Evolutionary conservation across 169 alveolate genomes (phyloP).

Genomic region (Plasmodium adleri): DNA sequence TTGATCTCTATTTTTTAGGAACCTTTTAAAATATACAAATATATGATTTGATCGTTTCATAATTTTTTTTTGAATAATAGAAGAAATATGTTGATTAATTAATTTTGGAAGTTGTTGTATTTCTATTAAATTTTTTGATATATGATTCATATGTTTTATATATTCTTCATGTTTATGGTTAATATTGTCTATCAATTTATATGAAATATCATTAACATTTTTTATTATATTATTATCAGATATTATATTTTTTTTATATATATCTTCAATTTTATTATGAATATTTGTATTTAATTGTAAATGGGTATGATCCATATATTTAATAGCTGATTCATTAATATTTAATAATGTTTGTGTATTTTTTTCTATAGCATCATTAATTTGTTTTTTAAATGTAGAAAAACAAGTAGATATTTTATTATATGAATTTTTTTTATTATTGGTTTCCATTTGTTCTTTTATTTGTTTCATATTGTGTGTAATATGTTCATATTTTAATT

Average conservation of each 20-base stretch:
- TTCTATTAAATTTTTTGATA: neutral
- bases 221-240: neutral
- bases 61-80: constrained; percentile 3
- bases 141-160: constrained; percentile 10
- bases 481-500: too few relatives aligned
- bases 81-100: neutral
- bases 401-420: neutral
- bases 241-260: neutral
- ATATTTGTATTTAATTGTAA: neutral
- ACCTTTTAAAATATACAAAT: neutral
- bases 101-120: neutral
- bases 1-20: constrained; percentile 7
- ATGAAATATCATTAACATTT: neutral
- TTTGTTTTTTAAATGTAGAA: constrained; percentile 10
- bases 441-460: too few relatives aligned
- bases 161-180: neutral
- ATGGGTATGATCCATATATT: neutral
- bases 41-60: neutral
- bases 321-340: constrained; percentile 15
- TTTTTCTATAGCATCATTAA: constrained; percentile 1
- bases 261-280: constrained; percentile 4
- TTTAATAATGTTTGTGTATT: constrained; percentile 8
- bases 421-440: constrained; percentile 4
- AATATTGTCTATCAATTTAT: neutral
- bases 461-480: too few relatives aligned